Evolutionary conservation across 202 grass and related monocot genomes (phyloP).

Genomic region (Setaria italica): DNA sequence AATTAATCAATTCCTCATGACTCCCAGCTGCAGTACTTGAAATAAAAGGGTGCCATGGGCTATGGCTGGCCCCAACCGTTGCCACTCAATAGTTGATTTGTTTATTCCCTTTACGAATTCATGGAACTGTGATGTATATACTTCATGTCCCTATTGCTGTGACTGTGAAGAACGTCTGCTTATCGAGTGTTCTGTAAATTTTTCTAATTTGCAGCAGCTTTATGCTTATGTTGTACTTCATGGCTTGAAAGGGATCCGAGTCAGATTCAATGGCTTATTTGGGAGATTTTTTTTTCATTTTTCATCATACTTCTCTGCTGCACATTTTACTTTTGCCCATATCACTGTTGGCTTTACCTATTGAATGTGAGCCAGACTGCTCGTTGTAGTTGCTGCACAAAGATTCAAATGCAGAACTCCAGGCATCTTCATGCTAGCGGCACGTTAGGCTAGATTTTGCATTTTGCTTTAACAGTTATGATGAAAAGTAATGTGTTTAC

Average conservation of each 20-base stretch:
- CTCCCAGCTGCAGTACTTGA: background rate
- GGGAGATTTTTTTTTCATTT: too few species aligned
- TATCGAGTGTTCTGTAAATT: background rate
- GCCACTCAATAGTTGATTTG: background rate
- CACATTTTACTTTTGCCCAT: background rate
- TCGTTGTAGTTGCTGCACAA: background rate
- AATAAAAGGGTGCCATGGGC: background rate
- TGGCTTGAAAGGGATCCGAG: conserved; percentile 3
- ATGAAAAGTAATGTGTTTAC: background rate
- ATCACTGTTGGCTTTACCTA: background rate
- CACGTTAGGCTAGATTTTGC: background rate
- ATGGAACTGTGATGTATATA: background rate
- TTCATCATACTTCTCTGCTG: background rate
- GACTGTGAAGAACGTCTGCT: background rate
- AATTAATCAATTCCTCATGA: too few species aligned
- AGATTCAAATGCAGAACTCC: background rate
- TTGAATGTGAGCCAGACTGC: background rate
- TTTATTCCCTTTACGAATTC: background rate
- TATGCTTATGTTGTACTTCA: background rate
- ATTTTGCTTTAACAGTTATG: background rate
- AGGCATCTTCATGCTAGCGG: background rate
- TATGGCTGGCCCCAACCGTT: background rate
- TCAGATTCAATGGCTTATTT: background rate
- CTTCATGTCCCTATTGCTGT: background rate
- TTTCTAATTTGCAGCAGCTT: background rate